phyloP scores from a whole-genome alignment of 2,329 filamentous ascomycete species.

The Cladosporium sp. region DNA sequence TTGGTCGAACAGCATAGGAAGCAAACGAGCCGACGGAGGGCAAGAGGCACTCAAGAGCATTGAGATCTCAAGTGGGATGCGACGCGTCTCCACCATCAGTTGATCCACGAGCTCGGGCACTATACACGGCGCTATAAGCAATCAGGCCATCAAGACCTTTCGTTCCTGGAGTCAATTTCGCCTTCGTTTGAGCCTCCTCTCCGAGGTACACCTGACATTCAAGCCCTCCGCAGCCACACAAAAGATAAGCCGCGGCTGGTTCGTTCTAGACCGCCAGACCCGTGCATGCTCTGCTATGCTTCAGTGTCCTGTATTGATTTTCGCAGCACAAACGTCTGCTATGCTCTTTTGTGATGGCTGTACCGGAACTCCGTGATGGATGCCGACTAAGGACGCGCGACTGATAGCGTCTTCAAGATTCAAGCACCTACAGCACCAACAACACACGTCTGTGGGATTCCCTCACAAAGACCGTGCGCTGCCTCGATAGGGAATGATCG shows the following conservation, averaged over 20 bases:
- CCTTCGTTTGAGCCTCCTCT: not conserved
- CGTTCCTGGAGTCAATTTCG: not conserved
- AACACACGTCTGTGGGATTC: not conserved
- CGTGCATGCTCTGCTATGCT: not conserved
- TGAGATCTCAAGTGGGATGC: not conserved
- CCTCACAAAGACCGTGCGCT: not conserved
- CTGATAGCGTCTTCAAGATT: not conserved
- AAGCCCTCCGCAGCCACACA: not conserved
- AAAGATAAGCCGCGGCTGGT: not conserved
- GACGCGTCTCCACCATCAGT: not conserved
- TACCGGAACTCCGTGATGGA: not conserved
- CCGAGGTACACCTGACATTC: not conserved
- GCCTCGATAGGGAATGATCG: not conserved
- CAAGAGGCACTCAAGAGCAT: not conserved
- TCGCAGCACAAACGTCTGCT: not conserved
- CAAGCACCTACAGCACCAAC: not conserved
- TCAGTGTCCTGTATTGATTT: not conserved
- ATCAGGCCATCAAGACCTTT: not conserved
- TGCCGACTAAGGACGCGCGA: not conserved
- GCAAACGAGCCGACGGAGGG: conserved; percentile 4
- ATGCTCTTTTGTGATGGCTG: not conserved
- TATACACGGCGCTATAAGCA: not conserved
- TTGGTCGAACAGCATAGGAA: not conserved
- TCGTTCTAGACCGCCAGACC: not conserved
- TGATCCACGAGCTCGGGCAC: not conserved